Base-by-base conservation (phyloP, 306 rosid species). In the Ziziphus jujuba region DNA sequence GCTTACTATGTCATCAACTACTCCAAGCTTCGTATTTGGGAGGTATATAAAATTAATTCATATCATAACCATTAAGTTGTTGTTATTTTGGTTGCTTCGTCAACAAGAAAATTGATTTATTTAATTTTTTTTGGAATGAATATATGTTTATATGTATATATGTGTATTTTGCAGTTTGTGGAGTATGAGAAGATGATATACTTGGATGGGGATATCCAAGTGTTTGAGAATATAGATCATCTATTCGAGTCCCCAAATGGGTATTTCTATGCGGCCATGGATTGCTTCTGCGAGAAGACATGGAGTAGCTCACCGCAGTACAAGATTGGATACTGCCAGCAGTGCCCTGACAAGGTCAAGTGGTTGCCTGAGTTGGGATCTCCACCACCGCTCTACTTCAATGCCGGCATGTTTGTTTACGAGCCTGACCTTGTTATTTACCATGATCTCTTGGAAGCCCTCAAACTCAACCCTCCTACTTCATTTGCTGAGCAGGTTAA, bases 11-110 rank as follows among this genome's bases (percentile, higher is more conserved):
- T 84, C 74, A 84, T 84, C 69, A 84, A 84, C 70, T 84, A 84
- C 79, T 84, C 89, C 7, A 84, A 84, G 67, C 89, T 84, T 49
- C 83, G 89, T 34, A 84, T 84, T 9, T 84, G 89, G 89, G 86
- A 75, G 84, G 89, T 84, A 77, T n/a, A n/a, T n/a, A n/a, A n/a
- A n/a, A n/a, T n/a, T n/a, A n/a, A n/a, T n/a, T n/a, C n/a, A n/a
- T n/a, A n/a, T n/a, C n/a, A n/a, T n/a, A n/a, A n/a, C n/a, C n/a
- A n/a, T n/a, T n/a, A n/a, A n/a, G n/a, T n/a, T n/a, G n/a, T n/a
- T n/a, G n/a, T n/a, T n/a, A n/a, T n/a, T n/a, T n/a, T n/a, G n/a
- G n/a, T n/a, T n/a, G n/a, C n/a, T n/a, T n/a, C n/a, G n/a, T n/a
- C n/a, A n/a, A n/a, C n/a, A n/a, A n/a, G n/a, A n/a, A n/a, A n/a